phyloP scores from a whole-genome alignment of 2,329 filamentous ascomycete species.

The Aspergillus sp. region DNA sequence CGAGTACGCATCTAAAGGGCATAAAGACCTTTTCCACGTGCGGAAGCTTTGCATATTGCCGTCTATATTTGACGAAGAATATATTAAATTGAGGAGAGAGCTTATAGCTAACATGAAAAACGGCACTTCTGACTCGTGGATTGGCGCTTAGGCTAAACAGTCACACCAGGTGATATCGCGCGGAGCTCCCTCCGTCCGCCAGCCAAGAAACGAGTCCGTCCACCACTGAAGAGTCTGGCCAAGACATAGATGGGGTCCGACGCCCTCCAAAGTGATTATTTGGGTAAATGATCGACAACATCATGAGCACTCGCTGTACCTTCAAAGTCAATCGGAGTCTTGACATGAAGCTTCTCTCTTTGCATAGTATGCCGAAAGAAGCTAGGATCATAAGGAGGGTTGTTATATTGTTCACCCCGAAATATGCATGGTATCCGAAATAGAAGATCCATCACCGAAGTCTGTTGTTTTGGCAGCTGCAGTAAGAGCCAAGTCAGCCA shows the following conservation, averaged over 20 bases:
- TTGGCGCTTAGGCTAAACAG: not conserved
- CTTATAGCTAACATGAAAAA: no score
- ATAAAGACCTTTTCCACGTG: no score
- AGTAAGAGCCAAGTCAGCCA: not conserved
- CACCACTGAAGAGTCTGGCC: conserved; percentile 7
- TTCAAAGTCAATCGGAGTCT: not conserved
- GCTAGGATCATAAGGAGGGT: no score
- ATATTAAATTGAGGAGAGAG: no score
- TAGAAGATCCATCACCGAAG: no score
- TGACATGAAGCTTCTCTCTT: not conserved
- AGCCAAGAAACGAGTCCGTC: conserved; percentile 10
- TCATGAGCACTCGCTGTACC: not conserved
- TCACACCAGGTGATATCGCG: not conserved
- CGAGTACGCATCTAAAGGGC: not conserved
- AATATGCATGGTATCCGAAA: no score
- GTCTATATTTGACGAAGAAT: no score
- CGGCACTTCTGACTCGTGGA: not conserved
- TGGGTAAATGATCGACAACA: not conserved
- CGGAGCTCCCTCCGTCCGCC: conserved; percentile 3
- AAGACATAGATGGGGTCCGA: not conserved
- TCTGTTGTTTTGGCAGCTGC: no score
- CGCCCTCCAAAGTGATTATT: not conserved
- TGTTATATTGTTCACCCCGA: no score
- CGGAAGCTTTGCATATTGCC: no score
- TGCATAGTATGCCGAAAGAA: not conserved